phyloP scores from a whole-genome alignment of 2,329 filamentous ascomycete genomes.

The Harringtonia lauricola region DNA sequence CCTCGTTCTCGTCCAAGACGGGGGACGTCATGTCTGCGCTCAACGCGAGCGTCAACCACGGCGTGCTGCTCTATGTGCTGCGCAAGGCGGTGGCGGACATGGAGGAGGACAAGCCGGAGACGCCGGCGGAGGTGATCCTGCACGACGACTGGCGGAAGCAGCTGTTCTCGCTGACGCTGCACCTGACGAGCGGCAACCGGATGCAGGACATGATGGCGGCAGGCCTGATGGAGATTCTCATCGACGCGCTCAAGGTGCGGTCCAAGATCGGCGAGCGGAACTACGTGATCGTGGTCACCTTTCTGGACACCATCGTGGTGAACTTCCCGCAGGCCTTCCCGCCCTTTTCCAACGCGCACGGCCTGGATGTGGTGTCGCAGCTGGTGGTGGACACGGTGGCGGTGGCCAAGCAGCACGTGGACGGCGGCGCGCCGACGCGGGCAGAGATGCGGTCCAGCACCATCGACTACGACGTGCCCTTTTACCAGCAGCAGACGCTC shows the following conservation, averaged over 20 bases:
- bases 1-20: slow-evolving; percentile 64
- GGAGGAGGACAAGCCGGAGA: slow-evolving; percentile 44
- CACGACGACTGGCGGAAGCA: slow-evolving; percentile 84
- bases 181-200: slow-evolving; percentile 63
- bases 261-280: slow-evolving; percentile 74
- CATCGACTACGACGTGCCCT: slow-evolving; percentile 89
- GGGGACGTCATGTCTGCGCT: slow-evolving; percentile 82
- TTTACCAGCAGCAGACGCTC: slow-evolving; percentile 84
- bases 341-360: slow-evolving; percentile 69
- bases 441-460: slow-evolving; percentile 60
- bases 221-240: slow-evolving; percentile 78
- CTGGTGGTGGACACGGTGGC: slow-evolving; percentile 71
- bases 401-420: slow-evolving; percentile 54
- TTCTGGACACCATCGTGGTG: slow-evolving; percentile 82
- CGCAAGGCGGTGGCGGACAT: slow-evolving; percentile 83
- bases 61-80: slow-evolving; percentile 84
- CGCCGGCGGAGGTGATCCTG: slow-evolving; percentile 50
- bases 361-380: slow-evolving; percentile 83
- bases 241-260: slow-evolving; percentile 77
- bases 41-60: slow-evolving; percentile 92
- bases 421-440: slow-evolving; percentile 60
- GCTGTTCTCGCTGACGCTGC: slow-evolving; percentile 77
- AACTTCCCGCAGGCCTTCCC: slow-evolving; percentile 76
- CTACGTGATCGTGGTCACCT: slow-evolving; percentile 73
- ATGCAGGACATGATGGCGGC: slow-evolving; percentile 79